These are phyloP conservation scores for Aspergillus cristatus DNA, from an alignment of 495 filamentous ascomycete genomes.

Conservation along the genomic window DNA sequence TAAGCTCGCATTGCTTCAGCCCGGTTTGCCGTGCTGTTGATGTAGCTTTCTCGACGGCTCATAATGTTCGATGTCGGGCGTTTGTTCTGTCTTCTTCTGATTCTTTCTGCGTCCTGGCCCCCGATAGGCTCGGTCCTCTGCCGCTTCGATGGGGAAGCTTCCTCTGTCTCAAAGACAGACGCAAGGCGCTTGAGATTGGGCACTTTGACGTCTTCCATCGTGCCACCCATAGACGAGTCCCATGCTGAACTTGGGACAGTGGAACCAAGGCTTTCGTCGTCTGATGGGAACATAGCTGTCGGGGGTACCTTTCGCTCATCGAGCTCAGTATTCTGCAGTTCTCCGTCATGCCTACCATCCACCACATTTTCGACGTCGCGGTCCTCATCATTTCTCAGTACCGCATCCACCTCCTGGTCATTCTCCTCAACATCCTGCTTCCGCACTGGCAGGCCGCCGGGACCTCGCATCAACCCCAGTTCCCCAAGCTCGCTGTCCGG, in stretches of 20 bases:
- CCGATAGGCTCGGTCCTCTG: neutral
- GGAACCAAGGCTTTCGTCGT: neutral
- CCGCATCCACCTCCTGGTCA: neutral
- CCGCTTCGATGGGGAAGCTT: constrained; percentile 13
- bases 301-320: constrained; percentile 3
- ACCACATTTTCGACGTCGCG: too few species aligned
- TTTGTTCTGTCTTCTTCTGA: constrained; percentile 3
- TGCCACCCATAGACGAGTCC: neutral
- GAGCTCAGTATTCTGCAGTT: too few species aligned
- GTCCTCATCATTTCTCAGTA: too few species aligned
- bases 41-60: constrained; percentile 17
- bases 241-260: constrained; percentile 2
- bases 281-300: too few species aligned
- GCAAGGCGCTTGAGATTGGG: constrained; percentile 10
- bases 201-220: neutral
- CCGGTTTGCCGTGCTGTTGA: constrained; percentile 11
- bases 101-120: neutral
- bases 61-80: constrained; percentile 8
- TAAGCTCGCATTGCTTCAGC: constrained; percentile 26
- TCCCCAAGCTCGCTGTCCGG: too few species aligned
- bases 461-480: too few species aligned
- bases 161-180: constrained; percentile 6
- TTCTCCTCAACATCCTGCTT: too few species aligned
- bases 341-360: too few species aligned
- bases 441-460: too few species aligned